Conservation (phyloP, 768 basidiomycete genomes). For the Leccinum subgranulosum region DNA sequence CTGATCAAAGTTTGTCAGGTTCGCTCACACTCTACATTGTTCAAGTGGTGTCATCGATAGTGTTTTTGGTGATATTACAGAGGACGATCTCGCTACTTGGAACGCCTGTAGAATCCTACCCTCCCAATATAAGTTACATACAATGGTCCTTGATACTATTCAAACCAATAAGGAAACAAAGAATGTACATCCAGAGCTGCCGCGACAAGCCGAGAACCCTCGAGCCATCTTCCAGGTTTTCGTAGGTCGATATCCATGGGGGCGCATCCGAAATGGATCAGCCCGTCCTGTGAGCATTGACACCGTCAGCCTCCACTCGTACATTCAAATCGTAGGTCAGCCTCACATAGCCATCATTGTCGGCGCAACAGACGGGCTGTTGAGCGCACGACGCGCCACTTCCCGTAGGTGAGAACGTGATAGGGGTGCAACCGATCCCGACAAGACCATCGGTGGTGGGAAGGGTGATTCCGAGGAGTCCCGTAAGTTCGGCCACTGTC, state of each 20-base stretch:
- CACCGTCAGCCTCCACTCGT: not conserved
- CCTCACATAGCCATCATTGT: conserved; percentile 10
- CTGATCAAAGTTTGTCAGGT: too few species aligned
- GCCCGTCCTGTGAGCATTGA: conserved; percentile 1
- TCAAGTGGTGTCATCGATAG: too few species aligned
- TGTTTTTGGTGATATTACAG: not conserved
- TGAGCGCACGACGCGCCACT: conserved; percentile 2
- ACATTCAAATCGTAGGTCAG: not conserved
- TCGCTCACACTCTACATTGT: too few species aligned
- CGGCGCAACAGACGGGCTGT: conserved; percentile 18
- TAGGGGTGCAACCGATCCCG: conserved; percentile 6
- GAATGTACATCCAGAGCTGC: not conserved
- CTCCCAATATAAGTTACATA: not conserved
- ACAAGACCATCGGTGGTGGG: not conserved
- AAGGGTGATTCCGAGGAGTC: not conserved
- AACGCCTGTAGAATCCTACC: not conserved
- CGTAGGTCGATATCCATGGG: conserved; percentile 2
- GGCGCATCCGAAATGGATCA: conserved; percentile 13
- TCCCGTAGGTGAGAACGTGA: not conserved
- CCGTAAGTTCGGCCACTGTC: not conserved
- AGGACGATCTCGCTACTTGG: not conserved
- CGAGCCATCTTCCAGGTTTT: not conserved
- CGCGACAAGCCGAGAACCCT: not conserved
- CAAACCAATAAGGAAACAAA: not conserved
- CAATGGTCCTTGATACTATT: not conserved